Percentiles rank a stretch among this genome's conserved stretches.
Conservation (phyloP, 306 rosid species). For the Cucumis melo region DNA sequence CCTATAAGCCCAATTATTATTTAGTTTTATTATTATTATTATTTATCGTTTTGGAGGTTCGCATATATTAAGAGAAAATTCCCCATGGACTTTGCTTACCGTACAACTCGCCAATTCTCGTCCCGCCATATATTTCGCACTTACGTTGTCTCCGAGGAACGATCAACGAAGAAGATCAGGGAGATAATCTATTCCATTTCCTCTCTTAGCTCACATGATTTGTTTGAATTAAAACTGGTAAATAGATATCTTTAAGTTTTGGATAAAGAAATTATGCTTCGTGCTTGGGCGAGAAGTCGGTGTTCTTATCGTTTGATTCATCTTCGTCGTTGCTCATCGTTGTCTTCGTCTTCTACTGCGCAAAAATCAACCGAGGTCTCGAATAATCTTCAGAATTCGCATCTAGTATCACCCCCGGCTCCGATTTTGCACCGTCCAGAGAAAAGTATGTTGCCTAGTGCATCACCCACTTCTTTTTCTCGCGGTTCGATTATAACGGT, state of each 20-base stretch:
- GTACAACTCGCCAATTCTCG: conserved; percentile 6
- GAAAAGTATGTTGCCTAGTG: conserved; percentile 4
- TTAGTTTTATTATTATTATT: too few species aligned
- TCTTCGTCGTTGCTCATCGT: conserved; percentile 11
- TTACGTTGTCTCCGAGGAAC: background rate
- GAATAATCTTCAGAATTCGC: conserved; percentile 16
- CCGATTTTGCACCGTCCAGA: conserved; percentile 12
- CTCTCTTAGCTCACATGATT: background rate
- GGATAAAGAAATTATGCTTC: conserved; percentile 28
- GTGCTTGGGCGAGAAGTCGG: conserved; percentile 32
- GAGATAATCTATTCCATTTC: background rate
- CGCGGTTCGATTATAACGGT: conserved; percentile 28
- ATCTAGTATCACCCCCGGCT: conserved; percentile 14
- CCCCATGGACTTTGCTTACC: background rate
- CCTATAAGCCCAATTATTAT: too few species aligned
- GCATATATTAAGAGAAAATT: conserved; percentile 9
- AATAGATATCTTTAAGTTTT: background rate
- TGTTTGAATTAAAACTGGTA: background rate
- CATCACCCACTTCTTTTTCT: conserved; percentile 12
- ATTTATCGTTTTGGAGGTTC: background rate
- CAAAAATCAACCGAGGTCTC: conserved; percentile 7
- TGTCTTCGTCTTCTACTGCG: conserved; percentile 20
- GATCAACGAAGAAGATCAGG: background rate
- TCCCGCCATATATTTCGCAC: conserved; percentile 23
- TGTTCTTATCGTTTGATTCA: conserved; percentile 29